These are phyloP conservation scores for Lactarius psammicola DNA, from an alignment of 768 basidiomycete genomes.

Conservation along the genomic window DNA sequence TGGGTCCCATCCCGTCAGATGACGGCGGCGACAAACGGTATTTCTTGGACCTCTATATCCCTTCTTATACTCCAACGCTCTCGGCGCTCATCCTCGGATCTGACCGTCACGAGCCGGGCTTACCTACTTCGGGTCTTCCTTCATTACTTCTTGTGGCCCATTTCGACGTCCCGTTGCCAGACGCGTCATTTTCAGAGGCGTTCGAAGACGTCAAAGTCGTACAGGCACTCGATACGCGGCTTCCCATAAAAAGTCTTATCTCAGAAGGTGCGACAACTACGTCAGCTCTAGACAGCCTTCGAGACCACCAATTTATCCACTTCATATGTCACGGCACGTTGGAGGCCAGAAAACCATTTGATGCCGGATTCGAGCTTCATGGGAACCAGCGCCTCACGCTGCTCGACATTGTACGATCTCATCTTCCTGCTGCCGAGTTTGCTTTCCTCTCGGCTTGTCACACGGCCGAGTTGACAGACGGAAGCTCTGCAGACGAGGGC, in stretches of 20 bases:
- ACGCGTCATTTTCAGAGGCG: not conserved
- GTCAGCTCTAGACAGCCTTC: not conserved
- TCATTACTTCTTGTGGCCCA: not conserved
- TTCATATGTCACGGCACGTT: not conserved
- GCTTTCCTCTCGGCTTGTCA: not conserved
- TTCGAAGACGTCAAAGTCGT: not conserved
- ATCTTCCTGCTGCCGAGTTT: not conserved
- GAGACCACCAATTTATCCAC: not conserved
- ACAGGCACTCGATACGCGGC: not conserved
- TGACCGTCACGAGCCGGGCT: not conserved
- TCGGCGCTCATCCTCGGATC: not conserved
- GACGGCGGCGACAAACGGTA: not conserved
- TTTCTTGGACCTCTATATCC: not conserved
- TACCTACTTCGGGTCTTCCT: not conserved
- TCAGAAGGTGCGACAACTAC: not conserved
- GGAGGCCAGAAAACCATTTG: conserved; percentile 1
- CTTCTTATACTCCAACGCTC: not conserved
- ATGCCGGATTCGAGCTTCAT: not conserved
- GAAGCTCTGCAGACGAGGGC: not conserved
- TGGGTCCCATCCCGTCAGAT: not conserved
- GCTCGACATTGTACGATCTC: not conserved
- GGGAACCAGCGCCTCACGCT: not conserved
- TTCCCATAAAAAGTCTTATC: not conserved
- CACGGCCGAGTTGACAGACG: not conserved
- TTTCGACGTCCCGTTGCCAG: not conserved